phyloP scores from a whole-genome alignment of 257 asterid species.

The Solanum ossicruentum region DNA sequence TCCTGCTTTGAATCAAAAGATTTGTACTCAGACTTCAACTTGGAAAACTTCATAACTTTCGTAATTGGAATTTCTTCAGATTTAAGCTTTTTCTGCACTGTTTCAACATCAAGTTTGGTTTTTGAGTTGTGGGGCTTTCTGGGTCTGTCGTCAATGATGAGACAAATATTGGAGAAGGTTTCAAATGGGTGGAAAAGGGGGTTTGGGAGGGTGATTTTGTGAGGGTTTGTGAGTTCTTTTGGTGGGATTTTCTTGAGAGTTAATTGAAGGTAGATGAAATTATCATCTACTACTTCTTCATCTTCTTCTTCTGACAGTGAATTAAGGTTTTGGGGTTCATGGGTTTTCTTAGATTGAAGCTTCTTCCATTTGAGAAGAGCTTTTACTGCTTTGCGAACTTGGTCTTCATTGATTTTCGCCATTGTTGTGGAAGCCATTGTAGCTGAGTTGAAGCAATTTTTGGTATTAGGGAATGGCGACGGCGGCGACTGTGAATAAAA shows the following conservation, averaged over 20 bases:
- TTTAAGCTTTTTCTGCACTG: slow-evolving; percentile 24
- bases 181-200: slow-evolving; percentile 18
- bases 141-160: slow-evolving; percentile 56
- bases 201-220: slow-evolving; percentile 43
- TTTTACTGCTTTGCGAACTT: slow-evolving; percentile 36
- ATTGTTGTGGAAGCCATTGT: background rate
- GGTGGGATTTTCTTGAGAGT: slow-evolving; percentile 56
- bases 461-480: background rate
- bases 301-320: background rate
- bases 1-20: slow-evolving; percentile 43
- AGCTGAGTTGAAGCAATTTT: background rate
- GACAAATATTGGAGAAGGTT: slow-evolving; percentile 27
- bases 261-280: slow-evolving; percentile 39
- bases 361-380: slow-evolving; percentile 76
- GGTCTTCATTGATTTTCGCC: slow-evolving; percentile 4
- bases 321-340: background rate
- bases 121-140: background rate
- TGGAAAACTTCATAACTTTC: slow-evolving; percentile 49
- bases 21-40: slow-evolving; percentile 49
- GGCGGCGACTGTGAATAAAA: background rate
- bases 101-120: slow-evolving; percentile 27
- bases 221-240: slow-evolving; percentile 24
- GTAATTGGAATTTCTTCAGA: slow-evolving; percentile 22
- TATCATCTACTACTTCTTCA: background rate
- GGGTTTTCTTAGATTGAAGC: slow-evolving; percentile 7